Evolutionary conservation across 257 asterid species (phyloP), one percentile per base, ranked within the genome.

Genomic region (Ligustrum vulgare): DNA sequence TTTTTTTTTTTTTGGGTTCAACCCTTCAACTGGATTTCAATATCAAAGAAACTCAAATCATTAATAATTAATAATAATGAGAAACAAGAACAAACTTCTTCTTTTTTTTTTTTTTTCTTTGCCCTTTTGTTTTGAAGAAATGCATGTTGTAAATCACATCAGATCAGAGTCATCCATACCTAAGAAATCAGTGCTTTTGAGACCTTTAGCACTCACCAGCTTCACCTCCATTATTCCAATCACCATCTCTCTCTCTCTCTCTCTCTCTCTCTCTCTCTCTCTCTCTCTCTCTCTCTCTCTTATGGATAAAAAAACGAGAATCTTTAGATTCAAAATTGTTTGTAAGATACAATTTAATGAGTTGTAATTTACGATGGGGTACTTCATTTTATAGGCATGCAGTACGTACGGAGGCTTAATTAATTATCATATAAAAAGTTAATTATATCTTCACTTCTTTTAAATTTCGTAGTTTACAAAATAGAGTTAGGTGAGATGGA

Each of bases 181-280:
- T 2, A 81, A 73, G 5, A 79, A 71, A 7, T 86, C 81, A 0
- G 79, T 25, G 62, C 16, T 34, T 49, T 54, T 79, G 75, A 86
- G 90, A 25, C 83, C 86, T 35, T 67, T 69, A 22, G 87, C 90
- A 6, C 77, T 41, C 37, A 79, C 73, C 39, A 86, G 69, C 8
- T 39, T 75, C 22, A 86, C 90, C 65, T 79, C 84, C 90, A 86
- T 56, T 56, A 22, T 8, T 56, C 64, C 64, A 22, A n/a, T 7
- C 10, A 22, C 64, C 64, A 56, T 56, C 62, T 15, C 22, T 20
- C 4, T n/a, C 28, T n/a, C 31, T 56, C 28, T 15, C 54, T 15
- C 22, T 20, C 4, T n/a, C 28, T n/a, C 31, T 56, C 28, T 15
- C 54, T 56, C 62, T 15, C 22, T 20, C 4, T n/a, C 28, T n/a